Evolutionary conservation across 345 rosid genomes (phyloP), one percentile per base, ranked within the genome.

Genomic region (Lumnitzera littorea): DNA sequence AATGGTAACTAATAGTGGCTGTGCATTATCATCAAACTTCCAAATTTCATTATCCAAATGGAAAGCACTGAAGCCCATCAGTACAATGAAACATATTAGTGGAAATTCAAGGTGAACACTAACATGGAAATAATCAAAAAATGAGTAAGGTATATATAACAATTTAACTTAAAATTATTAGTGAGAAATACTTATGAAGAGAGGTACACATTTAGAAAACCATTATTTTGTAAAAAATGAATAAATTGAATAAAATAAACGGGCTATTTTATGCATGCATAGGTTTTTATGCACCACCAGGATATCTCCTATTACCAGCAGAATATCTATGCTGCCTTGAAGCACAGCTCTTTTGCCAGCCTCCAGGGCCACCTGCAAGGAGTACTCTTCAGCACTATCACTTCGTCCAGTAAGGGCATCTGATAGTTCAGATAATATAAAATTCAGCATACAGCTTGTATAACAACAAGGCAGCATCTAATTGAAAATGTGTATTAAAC

Each of bases 291-390:
- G n/a, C n/a, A 48, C 14, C 20, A 14, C 29, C 25, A 49, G 29
- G 24, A 53, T 49, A 46, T 65, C 41, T 46, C 54, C 27, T 56
- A 25, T 79, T 86, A 80, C 99, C 97, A 83, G 66, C 59, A 95
- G 79, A 68, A 82, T 72, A 79, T 79, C 84, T 75, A 82, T 70
- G 75, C 88, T 84, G 83, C 99, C 99, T 71, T 91, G 87, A 69
- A 95, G 87, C 65, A 91, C 79, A 20, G 83, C 75, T 43, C 70
- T 80, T 85, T 80, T 86, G 77, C 96, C 82, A 55, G 80, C 79
- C 71, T 86, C 95, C 69, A 91, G 64, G 60, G 84, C 81, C 73
- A 66, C 76, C 73, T 80, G 86, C 73, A 95, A 72, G 17, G 78
- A 56, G 56, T 79, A 66, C 62, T 79, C 88, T 58, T 83, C 83